Conservation (phyloP, 2,329 filamentous ascomycete species). For the Xylariales sp. region DNA sequence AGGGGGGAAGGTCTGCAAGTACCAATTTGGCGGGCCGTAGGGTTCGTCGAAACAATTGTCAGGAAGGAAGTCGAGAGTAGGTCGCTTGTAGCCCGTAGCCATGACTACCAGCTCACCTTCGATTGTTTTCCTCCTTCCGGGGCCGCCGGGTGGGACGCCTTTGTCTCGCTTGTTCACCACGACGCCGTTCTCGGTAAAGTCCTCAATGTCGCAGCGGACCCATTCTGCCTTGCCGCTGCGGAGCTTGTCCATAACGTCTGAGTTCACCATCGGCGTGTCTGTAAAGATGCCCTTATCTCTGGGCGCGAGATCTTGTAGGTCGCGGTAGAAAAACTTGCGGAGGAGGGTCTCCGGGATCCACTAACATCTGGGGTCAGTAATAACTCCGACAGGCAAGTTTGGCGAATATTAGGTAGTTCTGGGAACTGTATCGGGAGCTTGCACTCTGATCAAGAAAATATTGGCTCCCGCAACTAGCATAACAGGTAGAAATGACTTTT, state of each 20-base stretch:
- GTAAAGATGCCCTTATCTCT: conserved; percentile 70
- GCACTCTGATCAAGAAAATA: too few species aligned
- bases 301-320: conserved; percentile 69
- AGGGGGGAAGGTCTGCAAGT: conserved; percentile 80
- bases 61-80: conserved; percentile 69
- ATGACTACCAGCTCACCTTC: conserved; percentile 74
- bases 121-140: conserved; percentile 61
- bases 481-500: too few species aligned
- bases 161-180: conserved; percentile 65
- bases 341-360: conserved; percentile 75
- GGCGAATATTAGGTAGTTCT: too few species aligned
- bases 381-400: too few species aligned
- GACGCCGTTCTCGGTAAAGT: conserved; percentile 60
- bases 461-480: too few species aligned
- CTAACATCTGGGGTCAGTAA: too few species aligned
- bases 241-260: conserved; percentile 71
- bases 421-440: too few species aligned
- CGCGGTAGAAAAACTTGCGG: conserved; percentile 76
- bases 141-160: conserved; percentile 72
- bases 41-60: conserved; percentile 66
- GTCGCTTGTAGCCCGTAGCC: conserved; percentile 77
- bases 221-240: conserved; percentile 68
- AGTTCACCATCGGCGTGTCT: conserved; percentile 84
- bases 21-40: conserved; percentile 81
- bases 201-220: conserved; percentile 74